Evolutionary conservation across 306 rosid genomes (phyloP), one percentile per base, ranked within the genome.

Genomic region (Quercus gilva): DNA sequence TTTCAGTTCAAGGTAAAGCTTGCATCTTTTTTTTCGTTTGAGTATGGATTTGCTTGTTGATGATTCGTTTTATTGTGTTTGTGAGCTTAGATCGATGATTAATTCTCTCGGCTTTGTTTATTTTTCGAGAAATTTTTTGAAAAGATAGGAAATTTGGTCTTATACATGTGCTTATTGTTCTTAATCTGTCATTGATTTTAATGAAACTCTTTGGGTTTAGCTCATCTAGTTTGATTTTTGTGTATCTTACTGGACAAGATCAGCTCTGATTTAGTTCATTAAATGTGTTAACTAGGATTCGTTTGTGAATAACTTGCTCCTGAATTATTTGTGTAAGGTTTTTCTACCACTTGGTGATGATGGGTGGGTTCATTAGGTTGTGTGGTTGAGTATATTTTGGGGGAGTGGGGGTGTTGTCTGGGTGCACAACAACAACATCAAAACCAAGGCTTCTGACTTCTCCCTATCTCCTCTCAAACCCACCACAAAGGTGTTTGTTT

Each of bases 401-500:
- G n/a, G 18, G 21, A 15, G 20, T 15, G 18, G 1, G 58, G 58
- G 26, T 31, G 33, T 31, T 31, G 33, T 31, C 33, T 4, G 33
- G 33, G 33, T 31, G 33, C 1, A 31, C 33, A 31, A 26, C 31
- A 28, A 28, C 31, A 28, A 28, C 29, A 28, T 28, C 29, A 28
- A 28, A 28, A 28, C 97, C 93, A 55, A 63, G 29, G 29, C 29
- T 28, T 28, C 29, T 28, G 29, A 28, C 29, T 2, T 28, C 29
- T 28, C 29, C 29, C 29, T 3, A 2, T 28, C 29, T 28, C 29
- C 29, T 28, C 29, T 28, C 29, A 28, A 28, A 28, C 29, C 81
- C 61, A 55, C 86, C 79, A 82, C 71, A 33, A 94, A 92, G 97
- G 98, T 91, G 35, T 65, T 55, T 53, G 49, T 23, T 21, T 59